Evolutionary conservation across 352 stramenopile species (phyloP), one percentile per base, ranked within the genome.

Genomic region (Pythium apleroticum): DNA sequence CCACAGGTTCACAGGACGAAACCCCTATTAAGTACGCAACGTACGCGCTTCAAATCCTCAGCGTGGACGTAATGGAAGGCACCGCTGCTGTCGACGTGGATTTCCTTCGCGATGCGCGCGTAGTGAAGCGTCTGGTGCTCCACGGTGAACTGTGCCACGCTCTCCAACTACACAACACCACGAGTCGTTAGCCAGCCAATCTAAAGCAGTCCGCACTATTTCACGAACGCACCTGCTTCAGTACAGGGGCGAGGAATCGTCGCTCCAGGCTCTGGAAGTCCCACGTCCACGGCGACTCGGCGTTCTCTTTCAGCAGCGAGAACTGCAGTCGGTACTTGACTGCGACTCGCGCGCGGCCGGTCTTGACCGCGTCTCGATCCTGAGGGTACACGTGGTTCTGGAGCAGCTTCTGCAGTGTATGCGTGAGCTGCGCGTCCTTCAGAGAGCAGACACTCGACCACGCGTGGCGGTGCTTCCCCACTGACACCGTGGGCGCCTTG

Each of bases 111-210:
- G n/a, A 94, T 57, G 11, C 73, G 73, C 9, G 81, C 83, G 61
- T 84, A 94, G 54, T 94, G 72, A 25, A 90, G n/a, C 14, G 85
- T 67, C 57, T 94, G 77, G 20, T 76, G 80, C 66, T 92, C 86
- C 25, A 90, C 63, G 30, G 74, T 90, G 56, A 92, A 90, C 41
- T 84, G 74, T n/a, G 85, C 85, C 14, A 91, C 53, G 33, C 76
- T 66, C 35, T 64, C 52, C 11, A 79, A 24, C 62, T 76, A 66
- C 41, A 25, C 25, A 45, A 9, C 11, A 19, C 52, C 2, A 52
- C 35, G 20, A 22, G 2, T 14, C 2, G 8, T 25, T 41, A 19
- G 3, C 20, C 20, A 22, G 11, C 12, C 19, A 10, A 43, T 14
- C 50, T n/a, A n/a, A 22, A 37, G 4, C 14, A 41, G 22, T 14